A percentile compares a stretch with the other conserved stretches of the same genome.
Conservation (phyloP, 1,284 basidiomycete genomes). For the Mycena citricolor region DNA sequence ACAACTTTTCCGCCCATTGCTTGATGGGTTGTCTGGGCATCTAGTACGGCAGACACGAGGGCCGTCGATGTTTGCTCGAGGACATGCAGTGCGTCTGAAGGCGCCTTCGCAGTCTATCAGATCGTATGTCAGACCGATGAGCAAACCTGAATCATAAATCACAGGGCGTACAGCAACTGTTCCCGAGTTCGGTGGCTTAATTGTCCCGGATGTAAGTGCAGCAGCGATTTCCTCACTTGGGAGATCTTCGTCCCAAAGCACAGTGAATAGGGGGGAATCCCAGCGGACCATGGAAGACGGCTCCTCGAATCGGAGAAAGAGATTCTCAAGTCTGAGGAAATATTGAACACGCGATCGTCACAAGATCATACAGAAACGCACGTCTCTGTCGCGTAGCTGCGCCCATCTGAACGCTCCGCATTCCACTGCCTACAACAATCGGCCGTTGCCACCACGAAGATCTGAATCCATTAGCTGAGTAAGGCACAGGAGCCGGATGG, state of each 20-base stretch:
- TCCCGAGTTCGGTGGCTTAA: conserved; percentile 88
- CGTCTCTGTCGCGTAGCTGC: conserved; percentile 73
- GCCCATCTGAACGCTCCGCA: conserved; percentile 43
- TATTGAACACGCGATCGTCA: conserved; percentile 5
- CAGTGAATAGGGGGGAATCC: conserved; percentile 92
- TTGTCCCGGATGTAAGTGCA: conserved; percentile 72
- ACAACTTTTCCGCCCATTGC: conserved; percentile 54
- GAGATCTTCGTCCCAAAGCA: conserved; percentile 74
- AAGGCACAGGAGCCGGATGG: neutral
- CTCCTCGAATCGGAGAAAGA: conserved; percentile 90
- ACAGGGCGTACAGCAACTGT: conserved; percentile 77
- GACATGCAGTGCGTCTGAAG: conserved; percentile 77
- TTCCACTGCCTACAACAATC: conserved; percentile 84
- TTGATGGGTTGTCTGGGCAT: conserved; percentile 48
- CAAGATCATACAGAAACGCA: conserved; percentile 38
- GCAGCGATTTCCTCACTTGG: conserved; percentile 80
- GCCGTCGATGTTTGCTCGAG: conserved; percentile 71
- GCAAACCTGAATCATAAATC: conserved; percentile 12
- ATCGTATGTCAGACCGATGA: conserved; percentile 2
- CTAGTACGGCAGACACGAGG: conserved; percentile 69
- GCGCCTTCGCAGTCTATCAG: conserved; percentile 68
- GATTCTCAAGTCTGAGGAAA: conserved; percentile 75
- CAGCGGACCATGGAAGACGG: conserved; percentile 96
- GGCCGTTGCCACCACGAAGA: conserved; percentile 78
- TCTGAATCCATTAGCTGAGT: conserved; percentile 40